These are phyloP conservation scores for Elaphomyces granulatus DNA, from an alignment of 495 filamentous ascomycete species.

Conservation along the genomic window DNA sequence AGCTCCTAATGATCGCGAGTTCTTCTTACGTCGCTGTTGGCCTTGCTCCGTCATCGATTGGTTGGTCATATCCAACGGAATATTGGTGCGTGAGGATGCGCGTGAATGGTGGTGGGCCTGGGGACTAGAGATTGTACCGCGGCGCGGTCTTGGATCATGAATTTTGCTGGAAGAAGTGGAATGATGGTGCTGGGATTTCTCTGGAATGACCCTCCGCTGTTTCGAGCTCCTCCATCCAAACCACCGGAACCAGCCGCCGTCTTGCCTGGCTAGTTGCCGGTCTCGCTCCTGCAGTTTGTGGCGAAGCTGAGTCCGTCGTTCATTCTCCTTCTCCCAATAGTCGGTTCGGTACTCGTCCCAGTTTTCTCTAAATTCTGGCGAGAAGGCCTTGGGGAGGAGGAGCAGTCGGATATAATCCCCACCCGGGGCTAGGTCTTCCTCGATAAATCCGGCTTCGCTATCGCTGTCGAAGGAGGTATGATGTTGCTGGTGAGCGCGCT, in stretches of 20 bases:
- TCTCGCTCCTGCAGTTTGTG: conserved; percentile 50
- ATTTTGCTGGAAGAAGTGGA: conserved; percentile 19
- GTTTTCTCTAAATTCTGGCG: conserved; percentile 86
- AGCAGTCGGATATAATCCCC: conserved; percentile 86
- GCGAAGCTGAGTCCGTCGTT: conserved; percentile 60
- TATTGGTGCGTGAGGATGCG: conserved; percentile 35
- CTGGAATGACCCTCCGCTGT: conserved; percentile 22
- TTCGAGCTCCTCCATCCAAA: conserved; percentile 48
- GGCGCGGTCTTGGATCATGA: conserved; percentile 25
- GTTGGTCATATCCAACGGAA: conserved; percentile 26
- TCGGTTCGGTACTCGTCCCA: conserved; percentile 90
- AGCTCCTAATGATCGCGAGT: conserved; percentile 8
- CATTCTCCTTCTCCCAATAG: conserved; percentile 96
- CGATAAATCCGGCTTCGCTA: conserved; percentile 39
- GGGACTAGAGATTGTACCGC: conserved; percentile 29
- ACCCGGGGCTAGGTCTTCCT: conserved; percentile 76
- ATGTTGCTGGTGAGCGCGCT: conserved; percentile 24
- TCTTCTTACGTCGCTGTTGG: conserved; percentile 23
- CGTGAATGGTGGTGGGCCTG: conserved; percentile 28
- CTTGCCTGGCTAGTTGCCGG: conserved; percentile 45
- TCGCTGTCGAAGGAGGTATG: conserved; percentile 32
- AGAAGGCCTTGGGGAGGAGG: conserved; percentile 86
- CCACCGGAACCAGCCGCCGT: conserved; percentile 77
- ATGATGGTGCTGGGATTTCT: conserved; percentile 21
- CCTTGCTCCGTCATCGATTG: conserved; percentile 16